Evolutionary conservation across 257 asterid species (phyloP).

Genomic region (Capsicum chinense): DNA sequence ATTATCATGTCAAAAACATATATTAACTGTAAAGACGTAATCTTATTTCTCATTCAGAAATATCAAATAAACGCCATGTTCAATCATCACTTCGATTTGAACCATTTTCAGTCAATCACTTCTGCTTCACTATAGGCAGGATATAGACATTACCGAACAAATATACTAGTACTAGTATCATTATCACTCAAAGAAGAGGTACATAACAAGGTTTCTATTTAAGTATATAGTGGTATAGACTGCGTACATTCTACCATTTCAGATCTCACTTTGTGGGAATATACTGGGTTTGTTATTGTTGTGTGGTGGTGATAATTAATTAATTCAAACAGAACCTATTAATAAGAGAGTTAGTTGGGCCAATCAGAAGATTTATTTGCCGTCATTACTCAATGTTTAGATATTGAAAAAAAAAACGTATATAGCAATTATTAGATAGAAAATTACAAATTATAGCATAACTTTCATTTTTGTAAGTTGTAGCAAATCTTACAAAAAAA

Average conservation of each 20-base stretch:
- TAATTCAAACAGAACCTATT: not conserved
- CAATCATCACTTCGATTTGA: not conserved
- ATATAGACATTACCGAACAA: not conserved
- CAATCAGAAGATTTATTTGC: conserved; percentile 21
- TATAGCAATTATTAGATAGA: too few species aligned
- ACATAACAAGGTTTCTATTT: not conserved
- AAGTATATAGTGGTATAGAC: not conserved
- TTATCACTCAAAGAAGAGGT: not conserved
- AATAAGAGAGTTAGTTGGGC: conserved; percentile 21
- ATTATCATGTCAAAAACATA: not conserved
- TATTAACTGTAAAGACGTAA: not conserved
- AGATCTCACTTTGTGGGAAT: too few species aligned
- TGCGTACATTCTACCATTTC: too few species aligned
- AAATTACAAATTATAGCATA: too few species aligned
- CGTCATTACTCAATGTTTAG: not conserved
- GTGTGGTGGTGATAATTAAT: not conserved
- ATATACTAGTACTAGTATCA: too few species aligned
- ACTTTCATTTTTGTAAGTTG: too few species aligned
- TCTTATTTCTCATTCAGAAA: not conserved
- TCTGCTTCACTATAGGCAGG: not conserved
- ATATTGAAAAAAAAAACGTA: not conserved
- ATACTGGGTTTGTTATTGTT: too few species aligned
- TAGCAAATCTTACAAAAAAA: too few species aligned
- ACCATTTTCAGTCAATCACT: not conserved
- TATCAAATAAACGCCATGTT: not conserved